Evolutionary conservation across 73 alveolate species (phyloP).

Genomic region (Stentor roeselii): DNA sequence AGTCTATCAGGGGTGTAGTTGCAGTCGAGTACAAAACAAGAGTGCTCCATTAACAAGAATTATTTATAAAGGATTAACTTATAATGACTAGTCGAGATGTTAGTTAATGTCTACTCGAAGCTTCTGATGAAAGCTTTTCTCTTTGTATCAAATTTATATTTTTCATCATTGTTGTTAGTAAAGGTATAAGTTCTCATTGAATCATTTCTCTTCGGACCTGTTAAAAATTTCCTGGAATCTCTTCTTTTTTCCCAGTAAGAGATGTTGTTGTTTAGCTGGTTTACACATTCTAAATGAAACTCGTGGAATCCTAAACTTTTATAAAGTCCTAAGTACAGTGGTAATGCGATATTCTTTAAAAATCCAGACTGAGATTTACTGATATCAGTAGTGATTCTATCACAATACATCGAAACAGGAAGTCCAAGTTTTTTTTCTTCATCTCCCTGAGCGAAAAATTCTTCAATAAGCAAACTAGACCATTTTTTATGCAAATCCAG

Average conservation of each 20-base stretch:
- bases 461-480: constrained; percentile 72
- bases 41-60: too few relatives aligned
- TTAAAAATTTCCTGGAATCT: too few relatives aligned
- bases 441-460: constrained; percentile 86
- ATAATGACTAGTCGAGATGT: too few relatives aligned
- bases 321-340: constrained; percentile 53
- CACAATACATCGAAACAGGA: constrained; percentile 78
- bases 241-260: background rate
- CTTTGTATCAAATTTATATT: too few relatives aligned
- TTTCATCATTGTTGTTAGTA: too few relatives aligned
- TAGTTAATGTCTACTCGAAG: too few relatives aligned
- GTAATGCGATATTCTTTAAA: constrained; percentile 81
- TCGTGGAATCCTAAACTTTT: background rate
- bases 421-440: constrained; percentile 78
- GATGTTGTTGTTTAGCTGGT: background rate
- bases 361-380: constrained; percentile 88
- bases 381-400: constrained; percentile 86
- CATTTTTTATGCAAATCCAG: constrained; percentile 48
- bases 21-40: too few relatives aligned
- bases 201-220: too few relatives aligned
- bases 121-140: too few relatives aligned
- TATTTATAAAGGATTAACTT: too few relatives aligned
- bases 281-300: background rate
- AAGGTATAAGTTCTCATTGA: too few relatives aligned
- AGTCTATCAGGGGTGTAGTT: too few relatives aligned